Evolutionary conservation across 208 protist species (phyloP).

Genomic region (Acanthamoeba castellanii): DNA sequence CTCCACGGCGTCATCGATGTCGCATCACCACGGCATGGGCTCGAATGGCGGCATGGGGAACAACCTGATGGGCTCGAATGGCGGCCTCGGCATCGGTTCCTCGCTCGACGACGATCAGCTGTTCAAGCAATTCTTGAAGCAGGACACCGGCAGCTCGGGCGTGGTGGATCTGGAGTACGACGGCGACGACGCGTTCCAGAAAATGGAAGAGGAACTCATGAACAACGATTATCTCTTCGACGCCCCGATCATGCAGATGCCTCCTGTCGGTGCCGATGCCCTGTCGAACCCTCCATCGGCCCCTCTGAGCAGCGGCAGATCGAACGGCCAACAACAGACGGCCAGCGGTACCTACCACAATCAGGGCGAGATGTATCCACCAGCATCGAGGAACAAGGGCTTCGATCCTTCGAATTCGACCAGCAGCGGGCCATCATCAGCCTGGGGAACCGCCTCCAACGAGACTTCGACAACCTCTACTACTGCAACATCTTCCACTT

Average conservation of each 20-base stretch:
- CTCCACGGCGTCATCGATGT: neutral
- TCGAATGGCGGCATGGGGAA: neutral
- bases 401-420: neutral
- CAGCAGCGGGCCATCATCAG: neutral
- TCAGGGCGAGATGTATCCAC: neutral
- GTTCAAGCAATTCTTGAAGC: neutral
- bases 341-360: neutral
- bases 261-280: neutral
- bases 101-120: constrained; percentile 10
- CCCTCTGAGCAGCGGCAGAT: neutral
- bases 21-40: neutral
- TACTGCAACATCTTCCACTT: neutral
- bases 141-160: neutral
- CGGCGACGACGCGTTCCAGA: neutral
- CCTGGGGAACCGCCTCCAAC: neutral
- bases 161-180: neutral
- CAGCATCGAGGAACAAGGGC: neutral
- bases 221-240: neutral
- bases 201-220: constrained; percentile 13
- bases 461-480: neutral
- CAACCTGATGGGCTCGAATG: neutral
- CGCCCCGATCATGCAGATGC: too few species aligned
- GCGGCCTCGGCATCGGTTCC: neutral
- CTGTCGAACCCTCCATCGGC: neutral
- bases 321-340: too few species aligned